phyloP scores from a whole-genome alignment of 148 eudicot genomes.

The Beta vulgaris region DNA sequence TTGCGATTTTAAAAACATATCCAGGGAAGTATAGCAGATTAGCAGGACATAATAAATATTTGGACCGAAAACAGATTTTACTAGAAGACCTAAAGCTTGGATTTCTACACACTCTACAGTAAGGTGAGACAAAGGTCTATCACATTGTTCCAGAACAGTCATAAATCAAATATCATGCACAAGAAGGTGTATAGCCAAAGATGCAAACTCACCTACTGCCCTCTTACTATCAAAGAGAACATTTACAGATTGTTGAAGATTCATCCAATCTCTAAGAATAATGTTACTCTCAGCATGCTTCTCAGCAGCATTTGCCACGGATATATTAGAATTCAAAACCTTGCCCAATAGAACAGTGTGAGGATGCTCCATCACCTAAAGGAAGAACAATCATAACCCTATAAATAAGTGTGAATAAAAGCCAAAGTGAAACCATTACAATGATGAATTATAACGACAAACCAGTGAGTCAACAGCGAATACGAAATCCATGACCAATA shows the following conservation, averaged over 20 bases:
- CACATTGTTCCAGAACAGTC: neutral
- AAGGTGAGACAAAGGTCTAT: neutral
- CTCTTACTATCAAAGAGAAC: slow-evolving; percentile 70
- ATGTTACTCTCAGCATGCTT: slow-evolving; percentile 40
- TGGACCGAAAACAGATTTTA: too few relatives aligned
- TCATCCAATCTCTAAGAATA: slow-evolving; percentile 53
- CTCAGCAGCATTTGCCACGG: slow-evolving; percentile 57
- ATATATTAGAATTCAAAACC: slow-evolving; percentile 60
- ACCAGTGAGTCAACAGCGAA: too few relatives aligned
- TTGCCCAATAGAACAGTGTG: slow-evolving; percentile 68
- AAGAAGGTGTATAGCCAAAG: neutral
- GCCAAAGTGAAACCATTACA: neutral
- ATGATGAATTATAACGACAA: too few relatives aligned
- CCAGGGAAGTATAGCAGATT: neutral
- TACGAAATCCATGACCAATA: neutral
- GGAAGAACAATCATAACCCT: neutral
- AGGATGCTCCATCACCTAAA: slow-evolving; percentile 87
- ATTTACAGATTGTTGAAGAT: slow-evolving; percentile 82
- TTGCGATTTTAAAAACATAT: neutral
- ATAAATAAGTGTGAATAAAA: neutral
- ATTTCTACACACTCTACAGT: neutral
- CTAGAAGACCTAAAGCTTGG: too few relatives aligned
- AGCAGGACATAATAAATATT: neutral
- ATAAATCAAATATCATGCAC: neutral
- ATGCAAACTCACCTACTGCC: slow-evolving; percentile 50